phyloP scores from a whole-genome alignment of 73 alveolate genomes.

The Symbiodinium natans region DNA sequence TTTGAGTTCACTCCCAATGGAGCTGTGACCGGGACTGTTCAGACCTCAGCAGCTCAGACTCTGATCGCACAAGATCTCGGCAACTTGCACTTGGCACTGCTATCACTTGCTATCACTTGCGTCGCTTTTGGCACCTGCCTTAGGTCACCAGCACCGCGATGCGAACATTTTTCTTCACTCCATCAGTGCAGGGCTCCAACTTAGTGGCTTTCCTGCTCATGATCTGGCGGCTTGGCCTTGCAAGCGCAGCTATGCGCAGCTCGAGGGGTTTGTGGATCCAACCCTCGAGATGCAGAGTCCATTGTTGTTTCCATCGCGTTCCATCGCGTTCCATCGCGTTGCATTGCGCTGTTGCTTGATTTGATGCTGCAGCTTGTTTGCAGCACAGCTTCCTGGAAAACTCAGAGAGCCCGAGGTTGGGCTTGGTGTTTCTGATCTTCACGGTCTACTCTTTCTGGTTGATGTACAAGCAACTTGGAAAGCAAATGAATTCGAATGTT shows the following conservation, averaged over 20 bases:
- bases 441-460: not conserved
- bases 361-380: too few species aligned
- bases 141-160: not conserved
- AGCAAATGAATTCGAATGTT: not conserved
- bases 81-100: too few species aligned
- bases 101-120: too few species aligned
- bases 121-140: too few species aligned
- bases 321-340: too few species aligned
- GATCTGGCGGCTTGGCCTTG: not conserved
- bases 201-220: not conserved
- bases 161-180: not conserved
- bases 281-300: too few species aligned
- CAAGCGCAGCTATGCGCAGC: too few species aligned
- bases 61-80: too few species aligned
- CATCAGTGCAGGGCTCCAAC: not conserved
- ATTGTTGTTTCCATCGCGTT: too few species aligned
- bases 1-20: not conserved
- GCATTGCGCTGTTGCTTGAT: too few species aligned
- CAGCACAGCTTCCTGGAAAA: too few species aligned
- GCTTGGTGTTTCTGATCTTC: not conserved
- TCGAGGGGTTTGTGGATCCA: too few species aligned
- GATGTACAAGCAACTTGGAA: not conserved
- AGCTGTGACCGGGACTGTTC: not conserved
- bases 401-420: not conserved
- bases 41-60: not conserved